Evolutionary conservation across 2,329 filamentous ascomycete genomes (phyloP), one percentile per base, ranked within the genome.

Genomic region (Phaeosphaeriaceae sp.): DNA sequence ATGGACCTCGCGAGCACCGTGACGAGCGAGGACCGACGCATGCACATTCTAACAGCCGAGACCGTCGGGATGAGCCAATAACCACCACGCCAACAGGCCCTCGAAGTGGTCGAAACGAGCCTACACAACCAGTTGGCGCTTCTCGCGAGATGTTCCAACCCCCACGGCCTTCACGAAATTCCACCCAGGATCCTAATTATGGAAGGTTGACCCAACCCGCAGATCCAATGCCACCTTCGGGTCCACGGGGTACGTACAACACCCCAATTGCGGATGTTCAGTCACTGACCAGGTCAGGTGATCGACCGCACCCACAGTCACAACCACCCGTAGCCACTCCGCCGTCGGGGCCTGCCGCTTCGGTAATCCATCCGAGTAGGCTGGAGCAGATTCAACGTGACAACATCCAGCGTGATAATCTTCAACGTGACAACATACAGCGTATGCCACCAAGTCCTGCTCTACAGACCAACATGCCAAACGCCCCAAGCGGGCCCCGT

Each of bases 341-440:
- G 13, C 68, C 74, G 33, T 65, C 72, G 6, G 64, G 63, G 7
- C 62, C 63, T 18, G 46, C 68, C 23, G 66, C 73, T 13, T 67
- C 72, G 17, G 79, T 80, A 26, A 76, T 84, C 37, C 81, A 84
- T 61, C 81, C 81, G 9, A 82, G 82, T 59, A 76, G 82, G 30
- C 66, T 83, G 37, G 77, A 75, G 33, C 74, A 76, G 30, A 61
- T 72, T 79, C 28, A 72, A 74, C 38, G 32, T 16, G 32, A 34
- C 32, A 74, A 76, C 30, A 56, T 72, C 78, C 28, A 72, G 74
- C 39, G 23, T 8, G 23, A 26, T 11, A 26, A 26, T 26, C 11
- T 72, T 79, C 28, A 72, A 74, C 38, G 32, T 7, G 32, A 34
- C 32, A 74, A 76, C 32, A 60, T 72, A 79, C 28, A 72, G 74